Conservation (phyloP, 2,329 filamentous ascomycete species). For the Aspergillus texensis region DNA sequence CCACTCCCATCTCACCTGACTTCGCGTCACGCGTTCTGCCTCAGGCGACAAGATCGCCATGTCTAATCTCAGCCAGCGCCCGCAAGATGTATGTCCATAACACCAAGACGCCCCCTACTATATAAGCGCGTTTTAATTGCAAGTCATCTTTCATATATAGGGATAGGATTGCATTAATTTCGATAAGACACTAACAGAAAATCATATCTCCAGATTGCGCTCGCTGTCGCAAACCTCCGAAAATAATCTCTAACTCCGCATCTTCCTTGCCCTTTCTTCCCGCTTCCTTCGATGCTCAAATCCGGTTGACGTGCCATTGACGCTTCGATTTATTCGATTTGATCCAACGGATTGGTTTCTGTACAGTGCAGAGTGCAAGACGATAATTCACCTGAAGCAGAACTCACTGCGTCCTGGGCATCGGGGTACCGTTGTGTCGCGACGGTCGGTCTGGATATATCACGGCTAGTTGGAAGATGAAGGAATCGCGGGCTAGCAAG, state of each 20-base stretch:
- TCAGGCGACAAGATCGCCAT: conserved; percentile 28
- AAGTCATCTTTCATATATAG: not conserved
- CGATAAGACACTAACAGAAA: not conserved
- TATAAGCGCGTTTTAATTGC: not conserved
- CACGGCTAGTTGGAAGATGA: conserved; percentile 27
- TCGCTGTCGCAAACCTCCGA: not conserved
- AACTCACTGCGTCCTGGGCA: not conserved
- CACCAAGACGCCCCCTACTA: conserved; percentile 14
- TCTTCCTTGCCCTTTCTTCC: not conserved
- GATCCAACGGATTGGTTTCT: not conserved
- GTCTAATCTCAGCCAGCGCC: conserved; percentile 1
- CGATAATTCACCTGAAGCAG: not conserved
- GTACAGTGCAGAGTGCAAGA: not conserved
- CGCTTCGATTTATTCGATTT: not conserved
- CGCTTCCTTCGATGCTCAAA: not conserved
- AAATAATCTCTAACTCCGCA: conserved; percentile 14
- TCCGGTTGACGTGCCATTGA: not conserved
- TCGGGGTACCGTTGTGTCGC: not conserved
- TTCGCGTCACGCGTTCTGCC: conserved; percentile 35
- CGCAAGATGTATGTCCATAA: conserved; percentile 20
- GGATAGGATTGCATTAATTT: not conserved
- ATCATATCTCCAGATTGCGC: not conserved
- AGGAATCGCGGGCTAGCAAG: conserved; percentile 38
- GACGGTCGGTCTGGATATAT: not conserved
- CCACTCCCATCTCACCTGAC: conserved; percentile 29